Conservation (phyloP, 495 filamentous ascomycete genomes). For the Pyrenula aspistea region DNA sequence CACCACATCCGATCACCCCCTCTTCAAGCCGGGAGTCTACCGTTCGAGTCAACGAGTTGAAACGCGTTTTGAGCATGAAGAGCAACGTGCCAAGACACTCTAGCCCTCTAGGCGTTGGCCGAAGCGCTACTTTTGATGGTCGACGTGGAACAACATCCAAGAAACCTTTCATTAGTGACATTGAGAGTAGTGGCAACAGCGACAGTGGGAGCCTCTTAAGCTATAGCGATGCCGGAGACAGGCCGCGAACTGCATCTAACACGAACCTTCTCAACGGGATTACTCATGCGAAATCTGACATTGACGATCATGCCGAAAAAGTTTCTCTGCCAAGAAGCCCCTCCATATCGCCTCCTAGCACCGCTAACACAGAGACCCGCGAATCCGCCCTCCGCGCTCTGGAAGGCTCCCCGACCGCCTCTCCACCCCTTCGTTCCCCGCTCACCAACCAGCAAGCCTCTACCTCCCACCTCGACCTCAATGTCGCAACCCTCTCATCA, state of each 20-base stretch:
- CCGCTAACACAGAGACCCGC: neutral
- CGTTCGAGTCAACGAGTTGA: constrained; percentile 80
- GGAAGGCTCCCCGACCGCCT: neutral
- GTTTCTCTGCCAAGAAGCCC: neutral
- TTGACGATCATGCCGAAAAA: neutral
- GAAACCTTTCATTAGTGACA: constrained; percentile 2
- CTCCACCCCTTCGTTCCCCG: neutral
- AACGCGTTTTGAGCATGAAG: constrained; percentile 51
- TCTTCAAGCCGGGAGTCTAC: constrained; percentile 52
- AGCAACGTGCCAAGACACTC: constrained; percentile 14
- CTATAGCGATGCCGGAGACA: constrained; percentile 1
- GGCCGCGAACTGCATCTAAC: neutral
- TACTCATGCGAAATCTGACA: neutral
- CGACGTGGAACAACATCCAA: constrained; percentile 3
- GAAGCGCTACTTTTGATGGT: constrained; percentile 24
- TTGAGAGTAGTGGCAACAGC: constrained; percentile 18
- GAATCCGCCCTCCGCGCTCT: neutral
- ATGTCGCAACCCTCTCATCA: neutral
- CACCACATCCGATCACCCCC: constrained; percentile 33
- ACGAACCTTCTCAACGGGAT: neutral
- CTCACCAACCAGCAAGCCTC: neutral
- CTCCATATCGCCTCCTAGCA: neutral
- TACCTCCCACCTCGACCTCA: neutral
- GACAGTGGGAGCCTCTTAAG: constrained; percentile 34
- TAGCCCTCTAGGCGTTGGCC: constrained; percentile 12